Percentiles rank a stretch among this genome's conserved stretches.
phyloP scores from a whole-genome alignment of 2,329 filamentous ascomycete genomes.

The Torrubiellomyces zombiae region DNA sequence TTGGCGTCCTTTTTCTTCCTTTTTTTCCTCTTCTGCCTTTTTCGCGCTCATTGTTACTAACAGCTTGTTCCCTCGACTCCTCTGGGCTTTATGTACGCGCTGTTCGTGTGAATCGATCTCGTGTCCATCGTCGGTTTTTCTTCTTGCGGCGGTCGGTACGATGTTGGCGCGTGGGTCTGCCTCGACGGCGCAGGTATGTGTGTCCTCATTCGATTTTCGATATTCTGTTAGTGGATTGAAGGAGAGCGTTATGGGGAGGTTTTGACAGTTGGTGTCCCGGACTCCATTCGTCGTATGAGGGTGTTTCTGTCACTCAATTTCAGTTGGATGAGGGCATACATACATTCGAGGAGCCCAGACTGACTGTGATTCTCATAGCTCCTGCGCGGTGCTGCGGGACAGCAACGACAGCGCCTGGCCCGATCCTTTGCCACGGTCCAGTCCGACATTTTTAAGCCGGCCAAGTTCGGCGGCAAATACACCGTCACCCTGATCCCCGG shows the following conservation, averaged over 20 bases:
- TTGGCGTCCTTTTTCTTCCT: conserved; percentile 2
- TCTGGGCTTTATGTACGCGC: no score
- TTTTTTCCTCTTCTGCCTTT: conserved; percentile 1
- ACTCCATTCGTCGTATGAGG: neutral
- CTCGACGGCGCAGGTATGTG: conserved; percentile 41
- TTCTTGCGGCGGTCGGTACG: conserved; percentile 10
- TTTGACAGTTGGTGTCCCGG: no score
- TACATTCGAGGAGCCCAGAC: neutral
- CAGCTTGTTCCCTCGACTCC: no score
- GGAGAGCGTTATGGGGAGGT: no score
- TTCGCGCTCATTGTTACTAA: no score
- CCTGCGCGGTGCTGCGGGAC: conserved; percentile 31
- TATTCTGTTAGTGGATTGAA: neutral
- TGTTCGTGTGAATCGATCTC: neutral
- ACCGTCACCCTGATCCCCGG: conserved; percentile 96
- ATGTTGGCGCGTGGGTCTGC: conserved; percentile 44
- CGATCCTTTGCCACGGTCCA: conserved; percentile 65
- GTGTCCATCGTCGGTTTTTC: no score
- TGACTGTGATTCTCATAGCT: conserved; percentile 19
- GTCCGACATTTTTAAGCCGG: conserved; percentile 96
- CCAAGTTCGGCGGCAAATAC: conserved; percentile 98
- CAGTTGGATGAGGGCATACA: no score
- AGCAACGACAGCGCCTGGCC: conserved; percentile 26
- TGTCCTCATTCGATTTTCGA: neutral
- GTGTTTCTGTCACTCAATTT: no score